Base-by-base conservation (phyloP, 805 yeast species). In the Dipodascopsis tothii region DNA sequence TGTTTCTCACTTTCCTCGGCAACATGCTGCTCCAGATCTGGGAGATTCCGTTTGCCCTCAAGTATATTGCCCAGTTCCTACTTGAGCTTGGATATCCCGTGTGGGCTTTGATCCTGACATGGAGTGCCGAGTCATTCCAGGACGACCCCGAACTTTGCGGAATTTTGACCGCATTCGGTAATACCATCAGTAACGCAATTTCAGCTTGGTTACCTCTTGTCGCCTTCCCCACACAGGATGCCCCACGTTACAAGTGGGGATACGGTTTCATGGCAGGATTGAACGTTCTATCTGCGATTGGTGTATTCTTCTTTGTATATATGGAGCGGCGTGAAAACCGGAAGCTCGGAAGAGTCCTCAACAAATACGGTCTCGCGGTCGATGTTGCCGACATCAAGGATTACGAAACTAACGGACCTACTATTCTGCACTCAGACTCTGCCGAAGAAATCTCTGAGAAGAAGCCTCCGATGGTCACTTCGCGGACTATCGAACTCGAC, bases 101-200 rank as follows among this genome's bases (percentile, higher is more conserved):
- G 9, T 40, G 43, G 43, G 43, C 39, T 3, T 33, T 40, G 16
- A 33, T 40, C 11, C 28, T 40, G 20, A 40, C 43, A 7, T 40
- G 43, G 43, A 32, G 41, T 5, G 19, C 43, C 21, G 43, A 33
- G 17, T 20, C 39, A n/a, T 40, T 40, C 43, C 43, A 33, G 17
- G 43, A 40, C 39, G 43, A 40, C 21, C 34, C 43, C 7, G 43
- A 40, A 17, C 39, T 40, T n/a, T 14, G 34, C n/a, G 43, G 43
- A 6, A 21, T 40, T 16, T 22, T 40, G 17, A n/a, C 39, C n/a
- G 43, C 43, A 3, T 33, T 40, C 7, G 43, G 43, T 7, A 40
- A 40, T 22, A 40, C 43, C 7, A 20, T 40, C 14, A 35, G 33
- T 16, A 18, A 40, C 21, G 6, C 39, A 7, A 34, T 40, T 23